Evolutionary conservation across 176 grass and related monocot species (phyloP).

Genomic region (Metroxylon sagu): DNA sequence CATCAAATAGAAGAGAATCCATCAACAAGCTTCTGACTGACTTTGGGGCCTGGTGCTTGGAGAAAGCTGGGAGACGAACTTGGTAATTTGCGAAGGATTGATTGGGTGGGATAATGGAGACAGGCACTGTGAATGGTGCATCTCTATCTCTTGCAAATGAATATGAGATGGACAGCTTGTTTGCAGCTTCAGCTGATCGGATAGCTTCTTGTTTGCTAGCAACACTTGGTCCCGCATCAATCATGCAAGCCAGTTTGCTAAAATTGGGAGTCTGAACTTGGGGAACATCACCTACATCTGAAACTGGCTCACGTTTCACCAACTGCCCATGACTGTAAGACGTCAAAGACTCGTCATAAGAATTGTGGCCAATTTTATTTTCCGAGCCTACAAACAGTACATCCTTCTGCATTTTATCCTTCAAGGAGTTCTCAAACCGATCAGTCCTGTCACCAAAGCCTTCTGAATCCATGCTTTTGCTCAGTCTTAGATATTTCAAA

Average conservation of each 20-base stretch:
- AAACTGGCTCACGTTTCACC: slow-evolving; percentile 1
- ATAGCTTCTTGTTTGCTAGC: slow-evolving; percentile 12
- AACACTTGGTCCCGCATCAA: slow-evolving; percentile 12
- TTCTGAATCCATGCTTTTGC: slow-evolving; percentile 3
- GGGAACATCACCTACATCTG: slow-evolving; percentile 1
- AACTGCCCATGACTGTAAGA: slow-evolving; percentile 7
- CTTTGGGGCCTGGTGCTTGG: slow-evolving; percentile 27
- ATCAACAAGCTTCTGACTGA: slow-evolving; percentile 40
- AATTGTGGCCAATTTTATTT: slow-evolving; percentile 7
- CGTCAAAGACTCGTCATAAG: slow-evolving; percentile 26
- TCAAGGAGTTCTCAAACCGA: slow-evolving; percentile 11
- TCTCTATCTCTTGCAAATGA: slow-evolving; percentile 20
- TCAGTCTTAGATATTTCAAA: slow-evolving; percentile 25
- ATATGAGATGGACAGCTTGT: slow-evolving; percentile 14
- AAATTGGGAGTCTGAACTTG: background rate
- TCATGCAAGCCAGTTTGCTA: slow-evolving; percentile 12
- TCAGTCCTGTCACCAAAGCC: background rate
- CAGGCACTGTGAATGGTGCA: slow-evolving; percentile 10
- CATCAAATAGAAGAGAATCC: slow-evolving; percentile 51
- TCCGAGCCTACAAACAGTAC: slow-evolving; percentile 17
- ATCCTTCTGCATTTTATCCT: slow-evolving; percentile 3
- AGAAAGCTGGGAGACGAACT: slow-evolving; percentile 18
- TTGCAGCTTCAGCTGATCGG: slow-evolving; percentile 38
- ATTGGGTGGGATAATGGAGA: slow-evolving; percentile 27
- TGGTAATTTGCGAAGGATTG: slow-evolving; percentile 28